Percentiles rank a stretch among this genome's conserved stretches.
Evolutionary conservation across 306 rosid genomes (phyloP).

Genomic region (Citrullus colocynthis): DNA sequence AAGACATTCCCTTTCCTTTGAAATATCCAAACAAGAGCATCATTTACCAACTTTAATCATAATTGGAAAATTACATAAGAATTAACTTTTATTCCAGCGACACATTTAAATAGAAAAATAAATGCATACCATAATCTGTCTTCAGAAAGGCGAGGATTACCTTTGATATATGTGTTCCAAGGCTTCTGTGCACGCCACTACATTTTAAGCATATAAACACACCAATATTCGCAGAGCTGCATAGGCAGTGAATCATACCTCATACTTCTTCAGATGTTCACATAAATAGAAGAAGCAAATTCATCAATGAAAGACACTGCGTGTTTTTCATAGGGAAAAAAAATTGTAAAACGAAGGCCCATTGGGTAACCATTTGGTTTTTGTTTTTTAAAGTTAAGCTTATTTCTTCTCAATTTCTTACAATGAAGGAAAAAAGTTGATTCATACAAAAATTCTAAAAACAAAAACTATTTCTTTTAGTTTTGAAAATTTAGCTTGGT

Average conservation of each 20-base stretch:
- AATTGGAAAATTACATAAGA: not conserved
- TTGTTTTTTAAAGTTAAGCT: no score
- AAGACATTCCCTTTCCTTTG: not conserved
- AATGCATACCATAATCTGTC: not conserved
- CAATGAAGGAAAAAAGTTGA: no score
- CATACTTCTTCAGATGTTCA: not conserved
- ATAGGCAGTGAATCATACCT: slow-evolving; percentile 12
- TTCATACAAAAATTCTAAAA: no score
- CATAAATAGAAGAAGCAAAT: not conserved
- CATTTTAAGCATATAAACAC: slow-evolving; percentile 95
- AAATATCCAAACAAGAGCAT: not conserved
- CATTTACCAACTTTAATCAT: not conserved
- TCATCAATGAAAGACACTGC: not conserved
- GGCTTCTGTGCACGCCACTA: slow-evolving; percentile 91
- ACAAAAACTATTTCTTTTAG: no score
- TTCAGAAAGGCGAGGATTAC: slow-evolving; percentile 20
- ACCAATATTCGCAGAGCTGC: slow-evolving; percentile 94
- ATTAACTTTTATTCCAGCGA: not conserved
- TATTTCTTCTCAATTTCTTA: no score
- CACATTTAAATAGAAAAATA: not conserved
- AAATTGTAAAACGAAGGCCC: no score
- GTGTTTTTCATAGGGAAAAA: no score
- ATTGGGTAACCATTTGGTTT: no score
- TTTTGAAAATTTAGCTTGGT: no score
- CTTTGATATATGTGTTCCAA: slow-evolving; percentile 92